Evolutionary conservation across 306 rosid genomes (phyloP).

Genomic region (Ammopiptanthus mongolicus): DNA sequence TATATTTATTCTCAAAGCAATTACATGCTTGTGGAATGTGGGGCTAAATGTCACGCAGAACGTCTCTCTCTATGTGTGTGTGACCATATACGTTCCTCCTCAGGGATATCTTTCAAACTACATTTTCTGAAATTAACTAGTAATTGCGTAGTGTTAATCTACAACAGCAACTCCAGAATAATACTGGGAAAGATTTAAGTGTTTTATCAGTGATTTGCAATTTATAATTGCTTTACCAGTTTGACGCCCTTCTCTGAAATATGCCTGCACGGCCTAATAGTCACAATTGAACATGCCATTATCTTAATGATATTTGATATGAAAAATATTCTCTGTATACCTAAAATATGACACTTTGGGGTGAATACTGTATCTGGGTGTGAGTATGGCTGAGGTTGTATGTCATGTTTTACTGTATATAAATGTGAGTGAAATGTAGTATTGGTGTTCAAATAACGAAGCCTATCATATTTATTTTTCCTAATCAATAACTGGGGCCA

Average conservation of each 20-base stretch:
- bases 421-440: no score
- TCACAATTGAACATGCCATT: neutral
- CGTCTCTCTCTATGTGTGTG: neutral
- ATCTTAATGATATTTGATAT: neutral
- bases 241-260: neutral
- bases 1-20: neutral
- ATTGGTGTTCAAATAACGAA: no score
- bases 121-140: neutral
- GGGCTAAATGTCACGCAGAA: slow-evolving; percentile 23
- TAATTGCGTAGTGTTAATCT: neutral
- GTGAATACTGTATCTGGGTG: no score
- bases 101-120: neutral
- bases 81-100: neutral
- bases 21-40: slow-evolving; percentile 13
- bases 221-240: neutral
- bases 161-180: neutral
- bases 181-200: neutral
- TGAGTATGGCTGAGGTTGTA: no score
- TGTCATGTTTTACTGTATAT: no score
- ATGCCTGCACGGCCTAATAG: neutral
- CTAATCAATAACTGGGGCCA: neutral
- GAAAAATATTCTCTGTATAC: neutral
- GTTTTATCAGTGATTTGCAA: neutral
- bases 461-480: neutral
- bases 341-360: no score